Base-by-base conservation (phyloP, 306 rosid species). In the Datisca glomerata region DNA sequence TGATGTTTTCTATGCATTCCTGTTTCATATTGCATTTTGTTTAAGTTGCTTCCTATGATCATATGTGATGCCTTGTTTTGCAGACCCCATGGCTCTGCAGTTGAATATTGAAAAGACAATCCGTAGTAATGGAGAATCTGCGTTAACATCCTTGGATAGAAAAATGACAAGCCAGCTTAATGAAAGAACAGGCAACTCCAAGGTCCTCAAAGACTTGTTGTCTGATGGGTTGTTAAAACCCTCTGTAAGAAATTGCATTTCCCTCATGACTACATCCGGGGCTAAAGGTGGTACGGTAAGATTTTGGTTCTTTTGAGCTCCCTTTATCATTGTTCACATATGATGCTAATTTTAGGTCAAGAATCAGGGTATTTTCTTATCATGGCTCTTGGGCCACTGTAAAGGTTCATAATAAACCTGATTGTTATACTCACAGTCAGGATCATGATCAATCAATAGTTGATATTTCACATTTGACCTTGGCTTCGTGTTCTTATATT, bases 261-360 rank as follows among this genome's bases (percentile, higher is more conserved):
- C 94, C 65, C 93, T 89, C 51, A 89, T 89, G 97, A 89, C 95
- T 35, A 83, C 92, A 33, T 89, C 95, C 47, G 97, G 97, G 44
- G 97, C 97, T 36, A 89, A 89, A 74, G 97, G 95, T 52, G 77
- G 86, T 44, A 66, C 66, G 74, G 97, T 80, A 72, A 61, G 95
- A 64, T 51, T 50, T 48, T 28, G 12, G 18, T 12, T 27, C 4
- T 31, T 5, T 10, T 20, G 16, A 14, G n/a, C 9, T 8, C 13
- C 1, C 36, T 8, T 2, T 8, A 14, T 14, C 2, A 31, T 31
- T 31, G 2, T 11, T 31, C 36, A 31, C 36, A 8, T 31, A 31
- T 3, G 9, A 8, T 31, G 6, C n/a, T 3, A 14, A 31, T 14
- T 31, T 31, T 31, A n/a, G n/a, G n/a, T n/a, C n/a, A n/a, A n/a